A percentile compares a stretch with the other conserved stretches of the same genome.
Evolutionary conservation across 371 early-diverging fungal genomes (phyloP).

Genomic region (Thermomucor indicae-seudaticae): DNA sequence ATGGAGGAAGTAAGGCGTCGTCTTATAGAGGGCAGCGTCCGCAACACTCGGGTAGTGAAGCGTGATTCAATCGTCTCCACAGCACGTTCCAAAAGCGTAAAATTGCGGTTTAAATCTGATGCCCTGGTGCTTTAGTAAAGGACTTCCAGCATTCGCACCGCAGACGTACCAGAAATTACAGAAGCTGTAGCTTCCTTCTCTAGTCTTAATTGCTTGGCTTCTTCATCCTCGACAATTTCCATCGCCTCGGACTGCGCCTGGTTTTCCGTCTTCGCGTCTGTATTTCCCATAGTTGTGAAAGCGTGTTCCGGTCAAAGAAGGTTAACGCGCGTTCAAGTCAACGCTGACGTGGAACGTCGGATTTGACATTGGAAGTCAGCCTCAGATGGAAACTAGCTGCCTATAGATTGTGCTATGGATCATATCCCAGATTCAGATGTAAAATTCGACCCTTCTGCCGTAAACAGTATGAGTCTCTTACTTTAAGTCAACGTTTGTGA

Average conservation of each 20-base stretch:
- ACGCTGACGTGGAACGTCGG: too few species aligned
- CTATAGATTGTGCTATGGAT: background rate
- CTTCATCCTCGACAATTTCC: conserved; percentile 44
- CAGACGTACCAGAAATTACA: conserved; percentile 17
- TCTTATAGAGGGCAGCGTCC: conserved; percentile 77
- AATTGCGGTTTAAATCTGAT: conserved; percentile 81
- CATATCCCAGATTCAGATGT: background rate
- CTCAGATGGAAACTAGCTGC: too few species aligned
- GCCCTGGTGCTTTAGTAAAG: background rate
- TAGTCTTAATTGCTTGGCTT: conserved; percentile 33
- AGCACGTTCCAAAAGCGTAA: conserved; percentile 76
- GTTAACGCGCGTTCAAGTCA: too few species aligned
- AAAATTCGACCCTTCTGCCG: background rate
- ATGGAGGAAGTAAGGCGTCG: conserved; percentile 69
- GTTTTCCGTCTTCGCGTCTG: conserved; percentile 21
- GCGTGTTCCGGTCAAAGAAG: background rate
- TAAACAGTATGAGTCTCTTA: background rate
- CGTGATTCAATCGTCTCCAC: conserved; percentile 82
- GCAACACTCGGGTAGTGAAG: conserved; percentile 83
- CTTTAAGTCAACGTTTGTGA: background rate
- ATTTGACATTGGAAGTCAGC: too few species aligned
- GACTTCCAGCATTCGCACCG: background rate
- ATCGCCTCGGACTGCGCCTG: conserved; percentile 29
- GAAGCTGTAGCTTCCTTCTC: conserved; percentile 35
- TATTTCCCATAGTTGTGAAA: conserved; percentile 15